Evolutionary conservation across 2,329 filamentous ascomycete genomes (phyloP), one percentile per base, ranked within the genome.

Genomic region (Purpureocillium takamizusanense): DNA sequence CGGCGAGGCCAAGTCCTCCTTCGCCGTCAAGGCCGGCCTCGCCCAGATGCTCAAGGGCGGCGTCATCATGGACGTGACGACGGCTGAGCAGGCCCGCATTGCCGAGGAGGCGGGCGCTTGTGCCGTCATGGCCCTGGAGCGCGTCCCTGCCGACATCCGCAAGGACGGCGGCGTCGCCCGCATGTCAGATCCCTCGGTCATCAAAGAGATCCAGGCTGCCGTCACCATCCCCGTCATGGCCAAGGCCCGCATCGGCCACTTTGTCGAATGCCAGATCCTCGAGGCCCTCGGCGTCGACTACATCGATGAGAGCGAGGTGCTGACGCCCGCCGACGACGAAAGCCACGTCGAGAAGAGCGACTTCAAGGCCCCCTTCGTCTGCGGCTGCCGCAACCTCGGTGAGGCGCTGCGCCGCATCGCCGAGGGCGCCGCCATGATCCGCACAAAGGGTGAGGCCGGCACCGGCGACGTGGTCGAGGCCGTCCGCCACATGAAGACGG

Each of bases 201-300:
- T 97, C 74, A 83, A 84, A 66, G 86, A 89, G 63, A 97, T 98
- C 61, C 94, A 95, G 79, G 78, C 74, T 3, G 81, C 88, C 31
- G 92, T 97, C 34, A 97, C 90, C 38, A 95, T 97, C 54, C 92
- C 92, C 52, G 92, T 98, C 63, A 97, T 98, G 92, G 92, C 92
- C 47, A 98, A 98, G 70, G 90, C 90, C 17, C 79, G 92, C 58
- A 98, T 97, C 59, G 92, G 92, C 29, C 92, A 98, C 69, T 89
- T 95, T 51, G 90, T 95, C 54, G 92, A 98, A 71, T 95, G 89
- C 70, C 90, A 90, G 81, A 94, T 98, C 66, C 84, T 98, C 56
- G 86, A 97, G 73, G 80, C 86, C 41, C 81, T 97, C 39, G 89
- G 86, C 45, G 84, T 97, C 53, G 92, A 98, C 71, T 98, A 95